Percentiles rank a stretch among this genome's conserved stretches.
Evolutionary conservation across 78 protist species (phyloP).

Genomic region (slime mould (Dictyostelium discoideum)): DNA sequence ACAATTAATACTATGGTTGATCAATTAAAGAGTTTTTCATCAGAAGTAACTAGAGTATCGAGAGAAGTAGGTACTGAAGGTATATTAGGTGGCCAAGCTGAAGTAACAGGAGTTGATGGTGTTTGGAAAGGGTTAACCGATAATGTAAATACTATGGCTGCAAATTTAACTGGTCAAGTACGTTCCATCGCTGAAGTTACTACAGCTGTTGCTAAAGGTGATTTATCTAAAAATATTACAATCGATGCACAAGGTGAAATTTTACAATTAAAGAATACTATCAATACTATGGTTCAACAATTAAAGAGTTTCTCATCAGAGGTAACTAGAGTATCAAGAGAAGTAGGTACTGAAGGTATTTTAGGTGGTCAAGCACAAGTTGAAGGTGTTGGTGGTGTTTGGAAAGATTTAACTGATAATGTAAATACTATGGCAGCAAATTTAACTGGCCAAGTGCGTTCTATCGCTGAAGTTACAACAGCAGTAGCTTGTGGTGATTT

Average conservation of each 20-base stretch:
- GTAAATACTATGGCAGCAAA: constrained; percentile 64
- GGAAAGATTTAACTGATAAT: constrained; percentile 64
- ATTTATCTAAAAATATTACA: constrained; percentile 30
- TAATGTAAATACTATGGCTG: constrained; percentile 74
- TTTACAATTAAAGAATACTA: constrained; percentile 33
- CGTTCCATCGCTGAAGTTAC: constrained; percentile 71
- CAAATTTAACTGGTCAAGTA: constrained; percentile 61
- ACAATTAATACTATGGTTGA: constrained; percentile 85
- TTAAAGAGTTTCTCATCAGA: constrained; percentile 38
- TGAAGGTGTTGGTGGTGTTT: constrained; percentile 41
- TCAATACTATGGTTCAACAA: constrained; percentile 69
- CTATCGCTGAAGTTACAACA: constrained; percentile 52
- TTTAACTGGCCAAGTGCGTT: constrained; percentile 46
- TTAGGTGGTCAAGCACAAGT: constrained; percentile 72
- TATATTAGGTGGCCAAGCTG: constrained; percentile 75
- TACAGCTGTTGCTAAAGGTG: constrained; percentile 51
- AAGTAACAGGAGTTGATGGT: constrained; percentile 61
- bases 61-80: constrained; percentile 77
- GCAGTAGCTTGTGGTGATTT: constrained; percentile 54
- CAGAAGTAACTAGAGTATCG: constrained; percentile 72
- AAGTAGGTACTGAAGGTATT: constrained; percentile 77
- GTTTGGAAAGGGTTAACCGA: constrained; percentile 50
- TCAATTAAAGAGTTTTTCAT: constrained; percentile 65
- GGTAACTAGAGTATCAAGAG: constrained; percentile 57
- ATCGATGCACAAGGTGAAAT: constrained; percentile 51